phyloP scores from a whole-genome alignment of 1,284 basidiomycete genomes.

The Tylopilus orsonianus region DNA sequence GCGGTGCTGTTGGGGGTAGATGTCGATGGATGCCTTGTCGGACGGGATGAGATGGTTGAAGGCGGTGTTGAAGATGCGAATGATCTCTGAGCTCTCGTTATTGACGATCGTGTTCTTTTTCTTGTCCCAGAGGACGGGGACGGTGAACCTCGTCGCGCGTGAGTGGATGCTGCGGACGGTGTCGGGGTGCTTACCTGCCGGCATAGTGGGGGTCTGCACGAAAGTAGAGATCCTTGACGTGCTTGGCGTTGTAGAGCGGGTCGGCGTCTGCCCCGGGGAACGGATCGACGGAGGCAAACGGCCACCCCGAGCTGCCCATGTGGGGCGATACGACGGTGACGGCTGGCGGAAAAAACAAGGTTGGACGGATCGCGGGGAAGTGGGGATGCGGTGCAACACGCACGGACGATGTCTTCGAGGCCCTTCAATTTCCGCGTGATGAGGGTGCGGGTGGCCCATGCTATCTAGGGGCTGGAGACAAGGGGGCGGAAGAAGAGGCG shows the following conservation, averaged over 20 bases:
- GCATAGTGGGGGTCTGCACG: slow-evolving; percentile 70
- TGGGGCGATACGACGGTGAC: slow-evolving; percentile 84
- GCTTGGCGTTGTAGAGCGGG: slow-evolving; percentile 61
- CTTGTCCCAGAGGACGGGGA: slow-evolving; percentile 96
- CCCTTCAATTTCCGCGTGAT: slow-evolving; percentile 92
- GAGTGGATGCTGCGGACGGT: background rate
- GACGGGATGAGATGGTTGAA: slow-evolving; percentile 74
- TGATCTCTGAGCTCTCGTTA: slow-evolving; percentile 94
- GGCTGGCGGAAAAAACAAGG: slow-evolving; percentile 36
- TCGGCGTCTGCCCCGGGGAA: slow-evolving; percentile 76
- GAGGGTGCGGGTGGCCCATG: slow-evolving; percentile 92
- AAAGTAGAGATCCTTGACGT: slow-evolving; percentile 87
- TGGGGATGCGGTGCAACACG: slow-evolving; percentile 29
- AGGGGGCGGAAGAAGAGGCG: background rate
- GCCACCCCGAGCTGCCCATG: slow-evolving; percentile 86
- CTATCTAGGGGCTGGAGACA: slow-evolving; percentile 35
- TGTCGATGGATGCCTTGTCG: slow-evolving; percentile 66
- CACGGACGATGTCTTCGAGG: slow-evolving; percentile 81
- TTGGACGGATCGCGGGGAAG: background rate
- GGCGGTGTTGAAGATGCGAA: slow-evolving; percentile 85
- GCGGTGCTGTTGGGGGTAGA: slow-evolving; percentile 75
- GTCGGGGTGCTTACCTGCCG: slow-evolving; percentile 49
- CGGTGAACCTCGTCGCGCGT: slow-evolving; percentile 63
- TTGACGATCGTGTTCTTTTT: slow-evolving; percentile 88
- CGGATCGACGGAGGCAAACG: slow-evolving; percentile 71